Evolutionary conservation across 1,139 yeast species (phyloP).

Genomic region (Kazachstania sp.): DNA sequence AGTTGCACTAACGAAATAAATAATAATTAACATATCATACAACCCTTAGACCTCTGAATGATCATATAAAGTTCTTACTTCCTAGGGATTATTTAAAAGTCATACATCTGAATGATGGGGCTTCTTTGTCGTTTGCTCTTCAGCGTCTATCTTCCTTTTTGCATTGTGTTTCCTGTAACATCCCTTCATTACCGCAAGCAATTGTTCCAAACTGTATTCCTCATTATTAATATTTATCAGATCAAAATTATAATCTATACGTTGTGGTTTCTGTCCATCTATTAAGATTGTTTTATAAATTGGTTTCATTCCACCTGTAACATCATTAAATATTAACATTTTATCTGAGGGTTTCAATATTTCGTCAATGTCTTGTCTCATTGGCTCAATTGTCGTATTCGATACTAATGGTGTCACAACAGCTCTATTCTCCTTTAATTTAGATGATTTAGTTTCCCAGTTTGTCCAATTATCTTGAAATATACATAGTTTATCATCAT

Average conservation of each 20-base stretch:
- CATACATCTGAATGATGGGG: no score
- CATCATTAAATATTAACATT: background rate
- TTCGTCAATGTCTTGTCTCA: slow-evolving; percentile 11
- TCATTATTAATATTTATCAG: slow-evolving; percentile 42
- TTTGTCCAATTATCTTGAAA: slow-evolving; percentile 6
- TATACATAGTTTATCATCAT: background rate
- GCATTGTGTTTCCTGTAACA: slow-evolving; percentile 6
- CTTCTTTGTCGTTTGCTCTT: background rate
- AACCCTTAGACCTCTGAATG: no score
- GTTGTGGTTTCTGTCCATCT: slow-evolving; percentile 53
- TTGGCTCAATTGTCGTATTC: slow-evolving; percentile 12
- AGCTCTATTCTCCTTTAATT: slow-evolving; percentile 8
- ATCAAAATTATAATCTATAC: slow-evolving; percentile 51
- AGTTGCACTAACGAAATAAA: no score
- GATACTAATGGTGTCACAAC: slow-evolving; percentile 2
- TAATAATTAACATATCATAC: no score
- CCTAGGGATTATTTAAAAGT: no score
- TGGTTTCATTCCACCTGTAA: slow-evolving; percentile 12
- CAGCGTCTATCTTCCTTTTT: background rate
- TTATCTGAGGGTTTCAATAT: background rate
- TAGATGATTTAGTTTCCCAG: slow-evolving; percentile 5
- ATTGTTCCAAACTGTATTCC: slow-evolving; percentile 51
- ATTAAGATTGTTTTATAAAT: slow-evolving; percentile 41
- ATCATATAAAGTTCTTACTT: no score
- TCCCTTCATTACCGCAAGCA: slow-evolving; percentile 40